Evolutionary conservation across 306 rosid genomes (phyloP).

Genomic region (Fagus crenata): DNA sequence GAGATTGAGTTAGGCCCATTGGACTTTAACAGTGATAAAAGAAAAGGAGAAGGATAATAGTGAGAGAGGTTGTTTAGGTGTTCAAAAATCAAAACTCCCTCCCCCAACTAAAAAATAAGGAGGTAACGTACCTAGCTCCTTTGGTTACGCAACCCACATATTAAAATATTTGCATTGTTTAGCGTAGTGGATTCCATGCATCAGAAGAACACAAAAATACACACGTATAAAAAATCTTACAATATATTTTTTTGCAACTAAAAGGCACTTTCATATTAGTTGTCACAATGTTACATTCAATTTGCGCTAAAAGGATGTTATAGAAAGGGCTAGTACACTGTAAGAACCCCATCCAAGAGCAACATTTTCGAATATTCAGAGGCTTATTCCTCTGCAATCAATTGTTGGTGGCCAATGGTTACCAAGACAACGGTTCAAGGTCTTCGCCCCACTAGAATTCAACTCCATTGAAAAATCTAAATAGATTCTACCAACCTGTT

Average conservation of each 20-base stretch:
- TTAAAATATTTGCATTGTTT: background rate
- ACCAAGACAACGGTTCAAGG: background rate
- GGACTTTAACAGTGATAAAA: no score
- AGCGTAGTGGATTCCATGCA: constrained; percentile 38
- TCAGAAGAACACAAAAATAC: constrained; percentile 14
- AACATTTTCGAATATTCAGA: constrained; percentile 27
- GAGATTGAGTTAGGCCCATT: no score
- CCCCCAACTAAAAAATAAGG: no score
- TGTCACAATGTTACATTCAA: background rate
- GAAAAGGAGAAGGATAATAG: no score
- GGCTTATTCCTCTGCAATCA: constrained; percentile 10
- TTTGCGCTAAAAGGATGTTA: no score
- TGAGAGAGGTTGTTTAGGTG: no score
- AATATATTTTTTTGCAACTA: no score
- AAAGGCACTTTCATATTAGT: background rate
- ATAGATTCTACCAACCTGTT: background rate
- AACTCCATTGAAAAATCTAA: background rate
- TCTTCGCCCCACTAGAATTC: background rate
- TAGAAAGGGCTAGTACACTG: background rate
- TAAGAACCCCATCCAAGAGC: background rate
- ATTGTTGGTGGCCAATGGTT: background rate
- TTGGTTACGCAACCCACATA: background rate
- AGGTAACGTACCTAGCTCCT: no score
- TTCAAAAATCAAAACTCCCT: no score
- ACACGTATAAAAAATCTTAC: background rate